phyloP scores from a whole-genome alignment of 306 rosid genomes.

The Casuarina cunninghamiana region DNA sequence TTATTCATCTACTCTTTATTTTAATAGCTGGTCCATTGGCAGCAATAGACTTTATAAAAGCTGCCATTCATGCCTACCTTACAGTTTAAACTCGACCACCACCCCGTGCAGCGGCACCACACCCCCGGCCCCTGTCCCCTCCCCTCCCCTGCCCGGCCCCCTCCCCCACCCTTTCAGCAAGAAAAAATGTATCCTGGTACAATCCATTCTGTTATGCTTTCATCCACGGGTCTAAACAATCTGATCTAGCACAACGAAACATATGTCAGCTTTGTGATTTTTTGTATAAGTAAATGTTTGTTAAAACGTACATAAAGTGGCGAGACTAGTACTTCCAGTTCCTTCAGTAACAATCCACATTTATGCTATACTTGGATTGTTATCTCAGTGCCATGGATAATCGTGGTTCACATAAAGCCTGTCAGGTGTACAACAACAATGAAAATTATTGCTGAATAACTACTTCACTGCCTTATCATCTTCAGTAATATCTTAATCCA shows the following conservation, averaged over 20 bases:
- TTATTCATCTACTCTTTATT: constrained; percentile 21
- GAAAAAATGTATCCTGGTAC: background rate
- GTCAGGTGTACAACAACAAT: background rate
- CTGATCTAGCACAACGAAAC: background rate
- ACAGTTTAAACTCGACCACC: background rate
- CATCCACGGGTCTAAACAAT: background rate
- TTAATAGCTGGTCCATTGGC: background rate
- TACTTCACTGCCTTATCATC: background rate
- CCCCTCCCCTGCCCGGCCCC: background rate
- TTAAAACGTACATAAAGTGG: background rate
- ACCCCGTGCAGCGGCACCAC: no score
- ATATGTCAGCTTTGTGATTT: constrained; percentile 13
- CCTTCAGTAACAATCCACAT: background rate
- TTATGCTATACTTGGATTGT: background rate
- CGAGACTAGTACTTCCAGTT: background rate
- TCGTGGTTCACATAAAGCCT: background rate
- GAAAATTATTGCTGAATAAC: background rate
- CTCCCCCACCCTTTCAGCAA: no score
- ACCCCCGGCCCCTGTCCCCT: background rate
- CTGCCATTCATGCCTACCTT: background rate
- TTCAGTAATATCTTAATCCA: background rate
- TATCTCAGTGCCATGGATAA: background rate
- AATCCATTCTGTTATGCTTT: background rate
- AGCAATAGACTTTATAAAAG: background rate
- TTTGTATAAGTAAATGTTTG: background rate